A percentile compares a stretch with the other conserved stretches of the same genome.
phyloP scores from a whole-genome alignment of 2,329 filamentous ascomycete genomes.

The Colletotrichum sp. region DNA sequence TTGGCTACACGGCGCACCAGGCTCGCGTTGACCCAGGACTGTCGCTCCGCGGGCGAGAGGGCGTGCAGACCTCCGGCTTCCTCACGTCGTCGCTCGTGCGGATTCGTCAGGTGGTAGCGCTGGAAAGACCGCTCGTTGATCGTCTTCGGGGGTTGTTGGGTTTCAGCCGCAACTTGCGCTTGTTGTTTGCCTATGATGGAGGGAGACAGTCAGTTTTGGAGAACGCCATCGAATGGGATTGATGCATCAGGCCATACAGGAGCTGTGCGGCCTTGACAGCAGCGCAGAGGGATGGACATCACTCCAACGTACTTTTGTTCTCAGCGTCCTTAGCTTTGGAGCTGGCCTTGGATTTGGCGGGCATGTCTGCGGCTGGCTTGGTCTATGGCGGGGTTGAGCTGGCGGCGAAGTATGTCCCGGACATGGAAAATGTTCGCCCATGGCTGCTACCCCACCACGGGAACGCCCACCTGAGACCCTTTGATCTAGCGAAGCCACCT shows the following conservation, averaged over 20 bases:
- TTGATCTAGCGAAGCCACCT: neutral
- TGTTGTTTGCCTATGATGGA: conserved; percentile 29
- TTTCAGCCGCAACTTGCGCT: neutral
- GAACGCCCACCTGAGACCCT: neutral
- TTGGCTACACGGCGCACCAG: conserved; percentile 48
- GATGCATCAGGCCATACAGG: neutral
- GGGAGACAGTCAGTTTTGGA: neutral
- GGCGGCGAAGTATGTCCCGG: conserved; percentile 5
- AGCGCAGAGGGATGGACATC: conserved; percentile 17
- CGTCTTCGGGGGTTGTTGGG: conserved; percentile 43
- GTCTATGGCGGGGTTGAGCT: conserved; percentile 22
- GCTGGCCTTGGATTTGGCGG: conserved; percentile 40
- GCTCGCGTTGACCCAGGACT: conserved; percentile 52
- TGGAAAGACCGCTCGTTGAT: conserved; percentile 52
- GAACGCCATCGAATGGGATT: conserved; percentile 2
- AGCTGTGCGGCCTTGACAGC: neutral
- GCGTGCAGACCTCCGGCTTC: conserved; percentile 48
- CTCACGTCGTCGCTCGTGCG: conserved; percentile 49
- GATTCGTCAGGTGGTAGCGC: conserved; percentile 56
- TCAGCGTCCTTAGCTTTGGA: conserved; percentile 33
- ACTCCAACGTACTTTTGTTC: conserved; percentile 16
- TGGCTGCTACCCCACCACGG: conserved; percentile 12
- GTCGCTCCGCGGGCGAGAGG: conserved; percentile 53
- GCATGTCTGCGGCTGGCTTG: conserved; percentile 31
- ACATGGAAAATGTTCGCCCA: conserved; percentile 11